A percentile compares a stretch with the other conserved stretches of the same genome.
These are phyloP conservation scores for Solanum ossicruentum DNA, from an alignment of 257 asterid species.

Conservation along the genomic window DNA sequence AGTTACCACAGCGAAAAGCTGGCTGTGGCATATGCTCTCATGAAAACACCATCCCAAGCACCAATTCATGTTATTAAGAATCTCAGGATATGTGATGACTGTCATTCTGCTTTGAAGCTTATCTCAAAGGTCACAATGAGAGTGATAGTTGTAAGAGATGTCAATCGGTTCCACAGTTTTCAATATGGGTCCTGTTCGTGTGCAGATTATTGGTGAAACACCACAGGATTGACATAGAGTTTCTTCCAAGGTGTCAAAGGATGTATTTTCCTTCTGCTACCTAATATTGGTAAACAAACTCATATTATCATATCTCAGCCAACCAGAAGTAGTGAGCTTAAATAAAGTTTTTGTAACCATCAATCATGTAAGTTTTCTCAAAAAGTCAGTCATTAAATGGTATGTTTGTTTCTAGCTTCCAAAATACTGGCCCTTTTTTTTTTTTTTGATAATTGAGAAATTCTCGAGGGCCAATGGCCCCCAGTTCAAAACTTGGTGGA, in stretches of 20 bases:
- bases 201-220: conserved; percentile 65
- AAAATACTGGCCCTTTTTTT: neutral
- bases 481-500: neutral
- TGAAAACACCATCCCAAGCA: conserved; percentile 58
- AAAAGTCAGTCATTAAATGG: neutral
- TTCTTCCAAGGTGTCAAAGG: neutral
- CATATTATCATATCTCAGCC: neutral
- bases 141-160: conserved; percentile 56
- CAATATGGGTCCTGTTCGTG: conserved; percentile 60
- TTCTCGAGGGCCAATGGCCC: neutral
- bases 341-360: neutral
- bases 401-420: neutral
- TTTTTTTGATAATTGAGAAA: neutral
- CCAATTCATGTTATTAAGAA: conserved; percentile 64
- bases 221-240: neutral
- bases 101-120: conserved; percentile 63
- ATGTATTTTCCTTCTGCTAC: neutral
- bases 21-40: conserved; percentile 74
- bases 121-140: conserved; percentile 51
- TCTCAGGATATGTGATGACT: conserved; percentile 79
- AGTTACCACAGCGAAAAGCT: conserved; percentile 77
- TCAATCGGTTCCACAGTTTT: conserved; percentile 58
- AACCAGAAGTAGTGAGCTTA: neutral
- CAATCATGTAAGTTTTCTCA: neutral
- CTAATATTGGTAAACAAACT: neutral